Percentiles rank a stretch among this genome's conserved stretches.
These are phyloP conservation scores for Sphagnum fallax DNA, from an alignment of 228 moss, liverwort and hornwort genomes.

Conservation along the genomic window DNA sequence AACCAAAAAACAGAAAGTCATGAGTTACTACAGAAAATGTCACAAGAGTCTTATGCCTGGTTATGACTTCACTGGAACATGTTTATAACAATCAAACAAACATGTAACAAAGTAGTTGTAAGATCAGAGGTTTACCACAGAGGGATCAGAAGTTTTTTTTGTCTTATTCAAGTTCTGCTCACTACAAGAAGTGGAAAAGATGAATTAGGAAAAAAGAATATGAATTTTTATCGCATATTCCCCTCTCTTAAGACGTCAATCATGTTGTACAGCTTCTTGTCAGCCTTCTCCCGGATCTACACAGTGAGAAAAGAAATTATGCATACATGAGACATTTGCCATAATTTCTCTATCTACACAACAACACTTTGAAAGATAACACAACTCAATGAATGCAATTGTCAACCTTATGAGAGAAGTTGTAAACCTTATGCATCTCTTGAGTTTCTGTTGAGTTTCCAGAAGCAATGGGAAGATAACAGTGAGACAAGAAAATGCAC, in stretches of 20 bases:
- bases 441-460: neutral
- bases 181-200: neutral
- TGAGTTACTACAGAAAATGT: no score
- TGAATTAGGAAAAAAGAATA: neutral
- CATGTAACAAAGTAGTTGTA: no score
- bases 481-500: neutral
- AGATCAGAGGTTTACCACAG: no score
- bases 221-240: slow-evolving; percentile 52
- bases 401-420: no score
- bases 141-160: no score
- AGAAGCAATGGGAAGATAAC: neutral
- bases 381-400: neutral
- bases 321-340: neutral
- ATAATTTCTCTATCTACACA: neutral
- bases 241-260: slow-evolving; percentile 92
- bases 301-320: neutral
- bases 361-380: no score
- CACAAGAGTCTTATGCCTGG: no score
- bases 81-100: no score
- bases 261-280: slow-evolving; percentile 75
- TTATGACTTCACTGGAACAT: no score
- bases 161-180: neutral
- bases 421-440: no score
- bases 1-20: no score
- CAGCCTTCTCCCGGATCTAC: slow-evolving; percentile 60